Percentiles rank a stretch among this genome's conserved stretches.
Conservation (phyloP, 768 basidiomycete genomes). For the Boletus bicolor region DNA sequence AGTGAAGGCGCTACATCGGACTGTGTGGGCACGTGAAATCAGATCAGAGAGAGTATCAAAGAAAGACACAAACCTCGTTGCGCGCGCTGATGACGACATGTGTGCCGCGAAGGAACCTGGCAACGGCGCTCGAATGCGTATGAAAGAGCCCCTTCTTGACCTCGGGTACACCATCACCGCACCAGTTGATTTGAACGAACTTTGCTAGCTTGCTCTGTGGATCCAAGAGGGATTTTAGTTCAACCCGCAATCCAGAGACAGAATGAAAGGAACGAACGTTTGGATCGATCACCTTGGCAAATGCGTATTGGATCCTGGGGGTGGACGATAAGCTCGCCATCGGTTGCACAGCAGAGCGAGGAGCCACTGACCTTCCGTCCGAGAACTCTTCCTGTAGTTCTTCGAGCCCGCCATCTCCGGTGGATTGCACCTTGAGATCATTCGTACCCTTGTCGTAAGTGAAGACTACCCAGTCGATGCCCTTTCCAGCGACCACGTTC, state of each 20-base stretch:
- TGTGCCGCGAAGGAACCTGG: slow-evolving; percentile 74
- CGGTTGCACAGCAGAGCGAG: background rate
- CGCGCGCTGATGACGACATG: slow-evolving; percentile 87
- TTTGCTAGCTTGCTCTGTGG: slow-evolving; percentile 76
- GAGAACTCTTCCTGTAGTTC: slow-evolving; percentile 94
- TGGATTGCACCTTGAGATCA: slow-evolving; percentile 83
- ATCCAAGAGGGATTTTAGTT: background rate
- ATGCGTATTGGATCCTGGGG: slow-evolving; percentile 88
- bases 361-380: slow-evolving; percentile 70
- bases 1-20: slow-evolving; percentile 74
- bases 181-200: slow-evolving; percentile 96
- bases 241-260: background rate
- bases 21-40: slow-evolving; percentile 34
- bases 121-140: slow-evolving; percentile 78
- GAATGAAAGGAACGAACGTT: slow-evolving; percentile 51
- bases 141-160: slow-evolving; percentile 90
- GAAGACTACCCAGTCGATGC: slow-evolving; percentile 75
- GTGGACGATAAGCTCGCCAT: slow-evolving; percentile 1
- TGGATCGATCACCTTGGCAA: slow-evolving; percentile 78
- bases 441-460: slow-evolving; percentile 81
- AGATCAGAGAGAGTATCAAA: background rate
- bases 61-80: slow-evolving; percentile 60
- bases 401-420: slow-evolving; percentile 84
- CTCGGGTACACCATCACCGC: slow-evolving; percentile 94
- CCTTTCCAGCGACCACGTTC: slow-evolving; percentile 61